phyloP scores from a whole-genome alignment of 2,329 filamentous ascomycete species.

The Aspergillus candidus region DNA sequence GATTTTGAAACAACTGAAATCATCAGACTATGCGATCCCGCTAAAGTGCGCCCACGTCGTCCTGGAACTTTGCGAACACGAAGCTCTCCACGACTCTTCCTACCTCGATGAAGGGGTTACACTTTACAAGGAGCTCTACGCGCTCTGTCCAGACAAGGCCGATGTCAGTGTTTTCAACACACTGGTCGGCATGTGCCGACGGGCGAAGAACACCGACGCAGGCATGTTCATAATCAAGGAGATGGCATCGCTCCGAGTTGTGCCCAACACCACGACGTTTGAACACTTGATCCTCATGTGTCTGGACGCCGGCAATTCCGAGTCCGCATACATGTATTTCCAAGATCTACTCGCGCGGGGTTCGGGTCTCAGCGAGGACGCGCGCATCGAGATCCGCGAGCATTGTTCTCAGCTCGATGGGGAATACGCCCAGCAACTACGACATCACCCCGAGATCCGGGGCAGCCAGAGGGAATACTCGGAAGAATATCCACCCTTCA shows the following conservation, averaged over 20 bases:
- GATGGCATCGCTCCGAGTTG: constrained; percentile 51
- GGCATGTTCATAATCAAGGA: constrained; percentile 59
- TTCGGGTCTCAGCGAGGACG: constrained; percentile 19
- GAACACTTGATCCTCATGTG: constrained; percentile 57
- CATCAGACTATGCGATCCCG: constrained; percentile 46
- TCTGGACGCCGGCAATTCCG: constrained; percentile 33
- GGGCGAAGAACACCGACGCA: constrained; percentile 43
- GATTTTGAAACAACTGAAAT: constrained; percentile 52
- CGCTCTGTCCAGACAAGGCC: constrained; percentile 41
- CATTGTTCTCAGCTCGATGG: constrained; percentile 25
- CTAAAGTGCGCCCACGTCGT: constrained; percentile 42
- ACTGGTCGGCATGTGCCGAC: constrained; percentile 48
- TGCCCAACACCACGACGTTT: constrained; percentile 55
- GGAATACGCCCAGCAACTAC: constrained; percentile 25
- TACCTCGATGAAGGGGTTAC: constrained; percentile 48
- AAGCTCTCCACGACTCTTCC: constrained; percentile 27
- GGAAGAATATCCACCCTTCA: constrained; percentile 2
- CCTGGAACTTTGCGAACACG: constrained; percentile 46
- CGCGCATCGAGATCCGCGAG: constrained; percentile 22
- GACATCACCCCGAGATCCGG: constrained; percentile 24
- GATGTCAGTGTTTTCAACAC: constrained; percentile 53
- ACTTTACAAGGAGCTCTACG: constrained; percentile 57
- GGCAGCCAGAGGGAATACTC: constrained; percentile 1
- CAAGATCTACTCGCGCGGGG: constrained; percentile 30
- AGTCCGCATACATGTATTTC: constrained; percentile 34